phyloP scores from a whole-genome alignment of 2,329 filamentous ascomycete genomes.

The Xylariaceae sp. region DNA sequence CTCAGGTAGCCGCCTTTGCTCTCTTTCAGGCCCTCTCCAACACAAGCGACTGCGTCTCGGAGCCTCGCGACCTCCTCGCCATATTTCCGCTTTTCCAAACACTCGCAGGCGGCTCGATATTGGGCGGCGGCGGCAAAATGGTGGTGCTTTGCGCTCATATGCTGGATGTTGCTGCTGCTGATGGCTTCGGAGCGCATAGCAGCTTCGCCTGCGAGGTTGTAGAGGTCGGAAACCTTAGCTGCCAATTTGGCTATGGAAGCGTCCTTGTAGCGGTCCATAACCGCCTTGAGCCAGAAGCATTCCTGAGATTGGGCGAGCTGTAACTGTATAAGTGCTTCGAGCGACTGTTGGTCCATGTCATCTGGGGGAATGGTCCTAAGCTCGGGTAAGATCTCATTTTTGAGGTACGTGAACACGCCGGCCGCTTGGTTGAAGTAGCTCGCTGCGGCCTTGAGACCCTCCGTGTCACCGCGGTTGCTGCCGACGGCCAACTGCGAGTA shows the following conservation, averaged over 20 bases:
- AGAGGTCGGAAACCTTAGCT: slow-evolving; percentile 84
- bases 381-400: slow-evolving; percentile 73
- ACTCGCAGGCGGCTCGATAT: slow-evolving; percentile 85
- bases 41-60: slow-evolving; percentile 74
- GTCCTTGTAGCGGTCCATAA: slow-evolving; percentile 90
- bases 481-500: slow-evolving; percentile 88
- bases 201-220: slow-evolving; percentile 76
- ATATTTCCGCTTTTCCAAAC: slow-evolving; percentile 87
- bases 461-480: slow-evolving; percentile 70
- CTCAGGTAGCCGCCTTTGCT: slow-evolving; percentile 68
- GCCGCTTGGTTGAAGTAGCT: slow-evolving; percentile 87
- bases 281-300: slow-evolving; percentile 97
- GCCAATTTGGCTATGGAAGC: slow-evolving; percentile 87
- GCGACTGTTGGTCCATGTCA: slow-evolving; percentile 87
- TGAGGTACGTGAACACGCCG: slow-evolving; percentile 75
- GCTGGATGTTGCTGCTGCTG: slow-evolving; percentile 94
- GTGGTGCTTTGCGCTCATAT: slow-evolving; percentile 94
- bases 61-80: slow-evolving; percentile 91
- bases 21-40: slow-evolving; percentile 83
- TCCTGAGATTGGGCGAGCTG: slow-evolving; percentile 92
- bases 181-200: slow-evolving; percentile 86
- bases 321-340: slow-evolving; percentile 78
- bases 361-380: slow-evolving; percentile 81
- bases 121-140: slow-evolving; percentile 96
- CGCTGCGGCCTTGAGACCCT: slow-evolving; percentile 82